phyloP scores from a whole-genome alignment of 2,329 filamentous ascomycete genomes.

The Alternaria brassicicola region DNA sequence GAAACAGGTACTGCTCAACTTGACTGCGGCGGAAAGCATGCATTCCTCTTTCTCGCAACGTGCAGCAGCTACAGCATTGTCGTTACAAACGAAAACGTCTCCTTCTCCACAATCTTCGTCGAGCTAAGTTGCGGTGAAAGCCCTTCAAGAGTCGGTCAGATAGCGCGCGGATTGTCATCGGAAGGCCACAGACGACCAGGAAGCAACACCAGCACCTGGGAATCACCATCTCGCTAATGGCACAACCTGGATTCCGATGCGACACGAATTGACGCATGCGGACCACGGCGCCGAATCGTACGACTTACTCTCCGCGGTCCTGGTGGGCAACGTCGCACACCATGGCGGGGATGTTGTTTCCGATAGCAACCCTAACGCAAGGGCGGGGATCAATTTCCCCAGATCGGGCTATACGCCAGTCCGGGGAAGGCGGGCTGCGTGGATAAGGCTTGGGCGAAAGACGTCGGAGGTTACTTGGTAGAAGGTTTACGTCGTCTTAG shows the following conservation, averaged over 20 bases:
- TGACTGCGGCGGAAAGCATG: too few species aligned
- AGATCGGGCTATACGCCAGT: constrained; percentile 22
- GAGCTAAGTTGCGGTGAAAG: constrained; percentile 18
- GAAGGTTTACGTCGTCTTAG: constrained; percentile 21
- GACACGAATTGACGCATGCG: constrained; percentile 2
- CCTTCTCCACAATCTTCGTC: too few species aligned
- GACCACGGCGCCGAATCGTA: constrained; percentile 4
- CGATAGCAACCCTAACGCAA: constrained; percentile 17
- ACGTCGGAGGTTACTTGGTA: constrained; percentile 8
- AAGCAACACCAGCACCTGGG: background rate
- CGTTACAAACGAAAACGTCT: too few species aligned
- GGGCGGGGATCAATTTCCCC: constrained; percentile 29
- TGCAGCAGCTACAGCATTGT: too few species aligned
- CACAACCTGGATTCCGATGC: background rate
- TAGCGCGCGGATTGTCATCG: background rate
- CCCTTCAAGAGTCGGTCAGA: constrained; percentile 16
- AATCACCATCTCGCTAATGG: constrained; percentile 4
- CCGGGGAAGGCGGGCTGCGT: constrained; percentile 27
- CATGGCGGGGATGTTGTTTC: constrained; percentile 21
- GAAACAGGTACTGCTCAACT: too few species aligned
- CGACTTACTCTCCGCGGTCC: background rate
- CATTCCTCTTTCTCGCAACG: too few species aligned
- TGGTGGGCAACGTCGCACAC: constrained; percentile 11
- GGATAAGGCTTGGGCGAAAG: constrained; percentile 5
- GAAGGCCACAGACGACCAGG: constrained; percentile 5